phyloP scores from a whole-genome alignment of 257 asterid genomes.

The Solanum neorickii region DNA sequence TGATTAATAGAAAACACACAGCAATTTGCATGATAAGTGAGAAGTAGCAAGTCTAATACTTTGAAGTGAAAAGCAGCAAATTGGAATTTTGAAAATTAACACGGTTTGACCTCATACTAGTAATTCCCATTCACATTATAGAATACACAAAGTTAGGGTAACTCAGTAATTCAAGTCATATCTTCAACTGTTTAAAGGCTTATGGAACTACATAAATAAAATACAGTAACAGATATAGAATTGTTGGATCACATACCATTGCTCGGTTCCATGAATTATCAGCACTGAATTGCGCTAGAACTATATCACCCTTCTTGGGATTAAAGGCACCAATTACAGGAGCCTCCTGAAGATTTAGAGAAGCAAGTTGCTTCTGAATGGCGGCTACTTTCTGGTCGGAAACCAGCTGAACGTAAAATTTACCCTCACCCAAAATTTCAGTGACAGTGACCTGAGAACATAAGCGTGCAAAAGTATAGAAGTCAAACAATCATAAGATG shows the following conservation, averaged over 20 bases:
- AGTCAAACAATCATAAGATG: not conserved
- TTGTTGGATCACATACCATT: conserved; percentile 40
- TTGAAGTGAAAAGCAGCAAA: not conserved
- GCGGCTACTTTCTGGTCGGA: conserved; percentile 78
- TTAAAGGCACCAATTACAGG: conserved; percentile 77
- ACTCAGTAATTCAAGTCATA: not conserved
- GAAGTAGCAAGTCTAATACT: not conserved
- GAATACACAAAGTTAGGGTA: not conserved
- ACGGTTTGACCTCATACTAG: not conserved
- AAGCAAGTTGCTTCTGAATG: conserved; percentile 74
- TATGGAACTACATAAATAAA: not conserved
- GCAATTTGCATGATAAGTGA: not conserved
- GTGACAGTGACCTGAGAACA: conserved; percentile 62
- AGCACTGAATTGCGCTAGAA: conserved; percentile 76
- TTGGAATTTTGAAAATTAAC: not conserved
- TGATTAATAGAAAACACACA: not conserved
- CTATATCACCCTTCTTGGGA: conserved; percentile 83
- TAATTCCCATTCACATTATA: not conserved
- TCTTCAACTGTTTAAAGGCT: not conserved
- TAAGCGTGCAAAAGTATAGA: not conserved
- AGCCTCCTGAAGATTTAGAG: conserved; percentile 69
- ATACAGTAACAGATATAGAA: not conserved
- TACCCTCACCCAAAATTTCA: conserved; percentile 86
- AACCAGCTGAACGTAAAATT: conserved; percentile 74
- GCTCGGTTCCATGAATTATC: conserved; percentile 99